A percentile compares a stretch with the other conserved stretches of the same genome.
Evolutionary conservation across 257 asterid genomes (phyloP).

Genomic region (Leptodermis oblonga): DNA sequence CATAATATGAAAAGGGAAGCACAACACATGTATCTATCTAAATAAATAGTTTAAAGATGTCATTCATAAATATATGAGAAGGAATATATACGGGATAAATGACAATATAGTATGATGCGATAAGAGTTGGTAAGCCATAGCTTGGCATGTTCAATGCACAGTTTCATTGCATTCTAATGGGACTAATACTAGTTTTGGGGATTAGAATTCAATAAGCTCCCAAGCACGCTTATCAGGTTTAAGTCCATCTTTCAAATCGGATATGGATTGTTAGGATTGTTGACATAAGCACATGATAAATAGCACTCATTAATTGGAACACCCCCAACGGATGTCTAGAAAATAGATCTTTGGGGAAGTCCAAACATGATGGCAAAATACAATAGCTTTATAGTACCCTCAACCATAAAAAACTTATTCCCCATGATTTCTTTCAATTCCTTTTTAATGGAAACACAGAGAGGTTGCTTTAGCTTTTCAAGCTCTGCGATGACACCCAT

Average conservation of each 20-base stretch:
- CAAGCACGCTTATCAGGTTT: slow-evolving; percentile 59
- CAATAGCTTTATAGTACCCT: slow-evolving; percentile 48
- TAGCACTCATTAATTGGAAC: slow-evolving; percentile 52
- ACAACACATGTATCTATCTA: too few relatives aligned
- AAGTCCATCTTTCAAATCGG: slow-evolving; percentile 54
- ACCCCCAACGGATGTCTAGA: slow-evolving; percentile 20
- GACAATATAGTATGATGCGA: slow-evolving; percentile 39
- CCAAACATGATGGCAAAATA: slow-evolving; percentile 62
- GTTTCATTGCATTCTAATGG: slow-evolving; percentile 52
- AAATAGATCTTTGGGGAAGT: slow-evolving; percentile 27
- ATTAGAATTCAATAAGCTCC: slow-evolving; percentile 48
- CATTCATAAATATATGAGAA: too few relatives aligned
- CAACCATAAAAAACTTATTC: slow-evolving; percentile 17
- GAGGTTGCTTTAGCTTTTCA: slow-evolving; percentile 61
- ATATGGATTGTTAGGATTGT: slow-evolving; percentile 47
- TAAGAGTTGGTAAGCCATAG: slow-evolving; percentile 57
- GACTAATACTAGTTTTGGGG: slow-evolving; percentile 50
- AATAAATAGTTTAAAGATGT: too few relatives aligned
- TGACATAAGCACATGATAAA: slow-evolving; percentile 58
- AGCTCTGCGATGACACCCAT: slow-evolving; percentile 61
- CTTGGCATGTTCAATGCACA: slow-evolving; percentile 66
- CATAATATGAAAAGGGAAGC: background rate
- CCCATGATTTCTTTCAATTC: slow-evolving; percentile 39
- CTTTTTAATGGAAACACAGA: slow-evolving; percentile 45
- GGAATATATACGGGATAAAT: slow-evolving; percentile 52